These are phyloP conservation scores for Saksenaea oblongispora DNA, from an alignment of 371 early-diverging fungal species.

Conservation along the genomic window DNA sequence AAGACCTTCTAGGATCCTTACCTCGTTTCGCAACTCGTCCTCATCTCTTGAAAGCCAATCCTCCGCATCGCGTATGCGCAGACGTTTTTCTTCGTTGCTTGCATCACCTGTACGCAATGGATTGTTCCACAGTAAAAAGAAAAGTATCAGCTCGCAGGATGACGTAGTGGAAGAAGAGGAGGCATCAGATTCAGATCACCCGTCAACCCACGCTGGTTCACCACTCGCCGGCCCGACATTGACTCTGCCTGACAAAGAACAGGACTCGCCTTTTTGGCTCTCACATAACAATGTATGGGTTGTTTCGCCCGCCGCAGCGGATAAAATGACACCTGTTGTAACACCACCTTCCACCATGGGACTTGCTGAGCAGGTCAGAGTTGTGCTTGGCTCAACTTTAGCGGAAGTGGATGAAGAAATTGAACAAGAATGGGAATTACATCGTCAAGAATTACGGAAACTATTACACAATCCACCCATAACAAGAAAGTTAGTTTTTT, in stretches of 20 bases:
- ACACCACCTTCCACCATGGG: background rate
- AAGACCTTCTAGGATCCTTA: background rate
- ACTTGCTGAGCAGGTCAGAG: constrained; percentile 17
- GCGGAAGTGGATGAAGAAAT: constrained; percentile 27
- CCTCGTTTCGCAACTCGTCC: background rate
- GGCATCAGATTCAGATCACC: background rate
- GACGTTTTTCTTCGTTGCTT: background rate
- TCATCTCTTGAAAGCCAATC: background rate
- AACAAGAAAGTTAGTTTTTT: background rate
- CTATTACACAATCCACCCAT: background rate
- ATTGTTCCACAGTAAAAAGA: background rate
- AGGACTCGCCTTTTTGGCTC: background rate
- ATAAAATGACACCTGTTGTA: background rate
- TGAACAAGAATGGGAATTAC: constrained; percentile 26
- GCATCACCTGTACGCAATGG: background rate
- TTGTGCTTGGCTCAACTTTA: constrained; percentile 19
- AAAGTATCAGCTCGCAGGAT: background rate
- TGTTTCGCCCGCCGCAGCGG: background rate
- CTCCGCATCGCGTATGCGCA: background rate
- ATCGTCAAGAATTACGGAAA: constrained; percentile 12
- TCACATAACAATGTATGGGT: background rate
- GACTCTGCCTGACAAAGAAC: background rate
- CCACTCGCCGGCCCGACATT: background rate
- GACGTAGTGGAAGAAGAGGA: background rate
- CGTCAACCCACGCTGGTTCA: background rate